Conservation (phyloP, 1,139 yeast genomes). For the Eremothecium gossypii region DNA sequence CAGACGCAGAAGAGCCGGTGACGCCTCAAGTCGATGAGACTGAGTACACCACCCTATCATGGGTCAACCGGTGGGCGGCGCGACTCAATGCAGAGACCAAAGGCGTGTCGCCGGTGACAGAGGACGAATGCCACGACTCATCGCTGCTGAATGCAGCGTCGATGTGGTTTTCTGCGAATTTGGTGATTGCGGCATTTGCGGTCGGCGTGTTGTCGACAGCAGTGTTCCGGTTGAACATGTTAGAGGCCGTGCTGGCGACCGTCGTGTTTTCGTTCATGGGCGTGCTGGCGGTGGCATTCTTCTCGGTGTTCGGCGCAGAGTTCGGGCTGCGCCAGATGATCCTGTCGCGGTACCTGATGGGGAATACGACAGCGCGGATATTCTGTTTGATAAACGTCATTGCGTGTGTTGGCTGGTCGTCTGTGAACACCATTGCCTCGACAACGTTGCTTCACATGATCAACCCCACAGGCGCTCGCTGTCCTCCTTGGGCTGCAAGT, state of each 20-base stretch:
- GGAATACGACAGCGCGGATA: constrained; percentile 65
- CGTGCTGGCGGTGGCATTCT: constrained; percentile 68
- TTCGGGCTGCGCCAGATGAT: constrained; percentile 87
- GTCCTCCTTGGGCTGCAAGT: constrained; percentile 92
- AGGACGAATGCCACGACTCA: constrained; percentile 40
- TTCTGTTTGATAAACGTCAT: constrained; percentile 70
- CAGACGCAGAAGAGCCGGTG: constrained; percentile 9
- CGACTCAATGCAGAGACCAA: constrained; percentile 37
- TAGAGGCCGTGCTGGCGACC: constrained; percentile 54
- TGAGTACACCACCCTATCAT: constrained; percentile 15
- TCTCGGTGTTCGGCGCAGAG: constrained; percentile 74
- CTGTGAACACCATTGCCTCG: constrained; percentile 82
- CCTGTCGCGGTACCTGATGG: constrained; percentile 67
- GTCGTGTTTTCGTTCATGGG: constrained; percentile 71
- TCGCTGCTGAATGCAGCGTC: constrained; percentile 65
- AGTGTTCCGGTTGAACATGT: constrained; percentile 44
- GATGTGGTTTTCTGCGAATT: constrained; percentile 90
- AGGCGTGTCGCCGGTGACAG: constrained; percentile 41
- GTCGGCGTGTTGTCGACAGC: constrained; percentile 71
- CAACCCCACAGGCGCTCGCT: constrained; percentile 43
- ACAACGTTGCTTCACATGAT: constrained; percentile 78
- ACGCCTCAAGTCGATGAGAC: constrained; percentile 11
- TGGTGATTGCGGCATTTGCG: constrained; percentile 77
- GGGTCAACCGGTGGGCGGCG: constrained; percentile 31
- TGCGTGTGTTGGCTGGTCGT: constrained; percentile 95